A percentile compares a stretch with the other conserved stretches of the same genome.
These are phyloP conservation scores for Edaphochlamys debaryana DNA, from an alignment of 139 green algal genomes.

Conservation along the genomic window DNA sequence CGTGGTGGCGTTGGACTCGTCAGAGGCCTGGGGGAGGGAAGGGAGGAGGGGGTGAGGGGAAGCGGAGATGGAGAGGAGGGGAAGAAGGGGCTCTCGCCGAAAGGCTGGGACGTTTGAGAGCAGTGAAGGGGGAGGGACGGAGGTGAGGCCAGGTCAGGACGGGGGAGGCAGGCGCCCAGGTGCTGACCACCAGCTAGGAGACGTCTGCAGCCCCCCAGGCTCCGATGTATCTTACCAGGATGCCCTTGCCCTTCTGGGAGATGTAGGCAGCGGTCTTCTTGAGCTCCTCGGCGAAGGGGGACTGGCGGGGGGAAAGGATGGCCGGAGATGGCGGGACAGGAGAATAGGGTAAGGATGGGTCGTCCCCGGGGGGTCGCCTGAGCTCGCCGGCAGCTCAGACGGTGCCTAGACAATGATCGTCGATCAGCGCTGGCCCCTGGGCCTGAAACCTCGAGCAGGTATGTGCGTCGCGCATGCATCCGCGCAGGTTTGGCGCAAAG, in stretches of 20 bases:
- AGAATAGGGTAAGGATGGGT: no score
- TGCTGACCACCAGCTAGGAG: no score
- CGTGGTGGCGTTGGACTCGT: constrained; percentile 90
- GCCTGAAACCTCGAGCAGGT: neutral
- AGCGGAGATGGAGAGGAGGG: no score
- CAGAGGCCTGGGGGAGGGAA: constrained; percentile 66
- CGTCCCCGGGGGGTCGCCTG: neutral
- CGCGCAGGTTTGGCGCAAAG: no score
- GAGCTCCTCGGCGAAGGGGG: constrained; percentile 79
- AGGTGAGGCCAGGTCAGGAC: no score
- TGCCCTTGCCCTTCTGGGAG: constrained; percentile 55
- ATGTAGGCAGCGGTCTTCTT: constrained; percentile 80
- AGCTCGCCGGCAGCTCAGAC: neutral
- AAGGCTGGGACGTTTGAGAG: no score
- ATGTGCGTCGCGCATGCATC: no score
- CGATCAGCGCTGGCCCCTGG: neutral
- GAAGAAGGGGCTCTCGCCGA: no score
- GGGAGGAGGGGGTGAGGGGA: no score
- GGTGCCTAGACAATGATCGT: neutral
- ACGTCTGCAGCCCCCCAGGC: no score
- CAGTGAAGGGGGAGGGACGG: no score
- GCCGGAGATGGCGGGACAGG: neutral
- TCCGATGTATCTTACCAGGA: constrained; percentile 33
- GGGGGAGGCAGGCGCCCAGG: no score
- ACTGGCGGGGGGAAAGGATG: constrained; percentile 18